phyloP scores from a whole-genome alignment of 139 green algal species.

The Chloropicon primus region DNA sequence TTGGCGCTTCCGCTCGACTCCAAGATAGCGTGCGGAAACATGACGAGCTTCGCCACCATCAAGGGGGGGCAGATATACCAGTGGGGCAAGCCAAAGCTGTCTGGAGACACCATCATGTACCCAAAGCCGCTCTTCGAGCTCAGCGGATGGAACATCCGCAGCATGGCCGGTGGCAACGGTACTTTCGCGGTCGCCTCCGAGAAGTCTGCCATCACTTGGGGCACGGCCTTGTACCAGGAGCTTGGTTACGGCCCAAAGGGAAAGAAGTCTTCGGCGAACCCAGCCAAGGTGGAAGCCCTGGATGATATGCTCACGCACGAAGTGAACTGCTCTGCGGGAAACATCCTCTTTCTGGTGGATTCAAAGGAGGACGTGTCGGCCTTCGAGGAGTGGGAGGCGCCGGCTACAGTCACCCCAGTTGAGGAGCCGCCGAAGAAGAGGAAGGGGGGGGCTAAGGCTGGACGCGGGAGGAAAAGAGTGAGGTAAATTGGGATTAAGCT shows the following conservation, averaged over 20 bases:
- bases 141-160: slow-evolving; percentile 66
- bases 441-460: background rate
- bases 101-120: slow-evolving; percentile 82
- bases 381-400: background rate
- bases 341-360: slow-evolving; percentile 67
- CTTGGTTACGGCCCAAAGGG: slow-evolving; percentile 71
- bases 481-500: background rate
- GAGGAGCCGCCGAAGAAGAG: background rate
- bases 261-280: slow-evolving; percentile 79
- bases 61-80: slow-evolving; percentile 57
- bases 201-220: slow-evolving; percentile 65
- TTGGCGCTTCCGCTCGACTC: slow-evolving; percentile 14
- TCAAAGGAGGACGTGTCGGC: background rate
- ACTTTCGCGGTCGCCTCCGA: slow-evolving; percentile 70
- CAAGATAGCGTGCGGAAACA: slow-evolving; percentile 26
- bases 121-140: slow-evolving; percentile 61
- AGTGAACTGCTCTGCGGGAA: slow-evolving; percentile 45
- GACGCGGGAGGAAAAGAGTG: background rate
- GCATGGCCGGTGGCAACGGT: slow-evolving; percentile 56
- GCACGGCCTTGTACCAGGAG: slow-evolving; percentile 65
- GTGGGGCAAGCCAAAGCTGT: slow-evolving; percentile 84
- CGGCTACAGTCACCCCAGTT: background rate
- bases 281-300: slow-evolving; percentile 59
- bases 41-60: slow-evolving; percentile 25
- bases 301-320: slow-evolving; percentile 34